Base-by-base conservation (phyloP, 2,329 filamentous ascomycete genomes). In the Exserohilum rostratum region DNA sequence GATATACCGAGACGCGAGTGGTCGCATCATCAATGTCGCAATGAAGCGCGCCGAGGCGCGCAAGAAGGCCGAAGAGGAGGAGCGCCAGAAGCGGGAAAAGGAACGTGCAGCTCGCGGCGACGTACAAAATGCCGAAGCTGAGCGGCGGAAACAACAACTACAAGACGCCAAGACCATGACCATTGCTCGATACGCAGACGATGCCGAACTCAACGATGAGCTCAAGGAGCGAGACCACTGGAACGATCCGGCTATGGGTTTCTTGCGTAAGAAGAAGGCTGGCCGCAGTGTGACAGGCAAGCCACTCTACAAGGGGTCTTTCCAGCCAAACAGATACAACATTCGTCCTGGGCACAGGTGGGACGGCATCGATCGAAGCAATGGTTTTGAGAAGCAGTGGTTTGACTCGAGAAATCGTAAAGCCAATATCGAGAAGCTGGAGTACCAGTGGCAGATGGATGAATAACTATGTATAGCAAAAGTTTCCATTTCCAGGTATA, bases 371-470 rank as follows among this genome's bases (percentile, higher is more conserved):
- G 95, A 99, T 80, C 83, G 95, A 62, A 83, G 91, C 17, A 99
- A 91, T 77, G 93, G 93, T 0, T 98, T 97, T 72, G 95, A 99
- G 79, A 89, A 86, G 58, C 89, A 97, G 71, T 90, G 93, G 78
- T 98, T 98, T 78, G 91, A 90, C 73, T 90, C 92, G 2, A 80
- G 93, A 62, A 97, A 97, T 74, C 81, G 86, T 64, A 85, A 85
- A 64, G 86, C 87, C 67, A 87, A 92, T 72, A 86, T 89, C 65
- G 89, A 90, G 75, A 88, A 88, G 29, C 76, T 98, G 69, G 87
- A 93, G 67, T 98, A 97, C 76, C 87, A 89, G 29, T 99, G 93
- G 95, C 91, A 97, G 80, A 95, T 96, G 89, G 95, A 97, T 78
- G 90, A 92, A 76, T 95, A 56, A 55, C 18, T 5, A 25, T 7